Percentiles rank a stretch among this genome's conserved stretches.
These are phyloP conservation scores for Wakefieldia striispora DNA, from an alignment of 768 basidiomycete genomes.

Conservation along the genomic window DNA sequence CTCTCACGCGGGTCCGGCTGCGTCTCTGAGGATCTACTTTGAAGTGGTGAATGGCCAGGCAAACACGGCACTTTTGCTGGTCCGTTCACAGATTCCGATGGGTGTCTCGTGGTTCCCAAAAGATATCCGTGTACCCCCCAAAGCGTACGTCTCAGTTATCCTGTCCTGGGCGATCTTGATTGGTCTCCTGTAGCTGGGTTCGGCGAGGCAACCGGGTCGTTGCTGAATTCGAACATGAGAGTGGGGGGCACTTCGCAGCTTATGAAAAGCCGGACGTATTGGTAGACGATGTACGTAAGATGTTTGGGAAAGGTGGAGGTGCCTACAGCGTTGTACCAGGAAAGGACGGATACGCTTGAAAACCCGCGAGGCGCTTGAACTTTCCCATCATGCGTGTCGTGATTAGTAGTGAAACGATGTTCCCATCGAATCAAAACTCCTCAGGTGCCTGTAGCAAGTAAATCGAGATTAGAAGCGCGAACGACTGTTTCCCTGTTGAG, in stretches of 20 bases:
- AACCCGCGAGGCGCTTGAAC: too few relatives aligned
- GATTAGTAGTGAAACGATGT: too few relatives aligned
- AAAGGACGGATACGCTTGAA: constrained; percentile 40
- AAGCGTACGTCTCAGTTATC: constrained; percentile 32
- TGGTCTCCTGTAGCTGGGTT: constrained; percentile 39
- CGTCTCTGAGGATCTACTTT: constrained; percentile 58
- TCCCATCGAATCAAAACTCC: too few relatives aligned
- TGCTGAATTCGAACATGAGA: constrained; percentile 46
- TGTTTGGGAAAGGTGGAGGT: constrained; percentile 54
- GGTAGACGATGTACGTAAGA: constrained; percentile 49
- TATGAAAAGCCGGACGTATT: constrained; percentile 49
- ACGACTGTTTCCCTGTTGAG: too few relatives aligned
- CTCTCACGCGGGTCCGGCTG: constrained; percentile 56
- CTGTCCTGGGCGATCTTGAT: too few relatives aligned
- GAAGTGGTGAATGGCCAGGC: constrained; percentile 31
- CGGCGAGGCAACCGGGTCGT: constrained; percentile 38
- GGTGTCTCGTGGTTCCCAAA: constrained; percentile 54
- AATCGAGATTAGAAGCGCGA: too few relatives aligned
- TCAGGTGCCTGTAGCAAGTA: too few relatives aligned
- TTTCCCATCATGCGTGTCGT: too few relatives aligned
- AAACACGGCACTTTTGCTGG: accelerated
- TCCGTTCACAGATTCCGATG: constrained; percentile 37
- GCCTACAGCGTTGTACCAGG: constrained; percentile 48
- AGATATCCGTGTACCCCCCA: constrained; percentile 38
- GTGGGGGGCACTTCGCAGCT: constrained; percentile 61